Conservation (phyloP, 305 asterid genomes). For the Solanum hybrid region DNA sequence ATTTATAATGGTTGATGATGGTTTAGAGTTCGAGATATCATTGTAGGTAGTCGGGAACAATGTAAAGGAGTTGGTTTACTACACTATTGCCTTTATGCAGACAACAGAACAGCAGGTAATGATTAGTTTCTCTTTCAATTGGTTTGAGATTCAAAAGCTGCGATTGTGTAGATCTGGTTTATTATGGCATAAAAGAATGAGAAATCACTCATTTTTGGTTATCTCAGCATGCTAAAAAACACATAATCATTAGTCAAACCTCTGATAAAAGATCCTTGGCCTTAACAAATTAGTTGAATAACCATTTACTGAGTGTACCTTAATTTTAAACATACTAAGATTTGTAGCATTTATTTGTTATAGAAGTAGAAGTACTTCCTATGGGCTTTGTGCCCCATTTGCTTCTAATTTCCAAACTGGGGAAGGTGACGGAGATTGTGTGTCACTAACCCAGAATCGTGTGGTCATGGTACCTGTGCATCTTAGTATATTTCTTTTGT, state of each 20-base stretch:
- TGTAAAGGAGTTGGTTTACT: constrained; percentile 75
- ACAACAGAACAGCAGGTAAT: constrained; percentile 91
- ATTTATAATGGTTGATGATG: constrained; percentile 8
- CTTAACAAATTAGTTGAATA: neutral
- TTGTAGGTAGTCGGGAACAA: constrained; percentile 56
- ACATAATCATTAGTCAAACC: neutral
- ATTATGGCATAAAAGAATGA: neutral
- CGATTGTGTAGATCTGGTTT: neutral
- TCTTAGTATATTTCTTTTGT: neutral
- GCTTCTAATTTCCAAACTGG: neutral
- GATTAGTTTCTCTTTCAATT: neutral
- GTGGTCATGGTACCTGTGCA: neutral
- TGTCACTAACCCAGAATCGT: neutral
- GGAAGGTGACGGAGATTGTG: neutral
- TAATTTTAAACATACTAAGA: neutral
- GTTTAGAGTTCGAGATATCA: constrained; percentile 5
- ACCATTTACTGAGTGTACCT: neutral
- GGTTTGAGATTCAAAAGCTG: neutral
- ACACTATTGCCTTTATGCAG: constrained; percentile 79
- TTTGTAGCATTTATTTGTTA: neutral
- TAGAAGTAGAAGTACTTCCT: neutral
- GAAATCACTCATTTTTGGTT: neutral
- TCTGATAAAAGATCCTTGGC: neutral
- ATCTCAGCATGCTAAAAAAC: neutral
- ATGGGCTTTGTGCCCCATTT: neutral